Evolutionary conservation across 805 yeast species (phyloP).

Genomic region (Clavispora phyllophila): DNA sequence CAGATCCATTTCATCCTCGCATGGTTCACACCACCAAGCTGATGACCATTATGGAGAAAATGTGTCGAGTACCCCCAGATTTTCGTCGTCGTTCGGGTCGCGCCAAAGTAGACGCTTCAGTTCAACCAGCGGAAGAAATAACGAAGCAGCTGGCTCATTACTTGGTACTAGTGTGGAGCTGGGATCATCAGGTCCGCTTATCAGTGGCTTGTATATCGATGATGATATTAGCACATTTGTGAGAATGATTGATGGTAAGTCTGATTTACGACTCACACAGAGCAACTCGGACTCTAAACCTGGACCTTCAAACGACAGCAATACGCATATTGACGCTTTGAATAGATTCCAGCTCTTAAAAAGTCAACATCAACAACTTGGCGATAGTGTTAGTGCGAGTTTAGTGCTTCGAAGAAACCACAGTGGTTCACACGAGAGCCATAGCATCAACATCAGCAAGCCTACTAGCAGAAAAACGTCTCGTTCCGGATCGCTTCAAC

Average conservation of each 20-base stretch:
- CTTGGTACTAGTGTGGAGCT: constrained; percentile 35
- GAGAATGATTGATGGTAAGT: constrained; percentile 60
- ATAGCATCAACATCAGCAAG: neutral
- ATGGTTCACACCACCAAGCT: constrained; percentile 28
- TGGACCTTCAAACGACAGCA: constrained; percentile 14
- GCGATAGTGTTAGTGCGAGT: constrained; percentile 54
- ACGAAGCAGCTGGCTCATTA: constrained; percentile 17
- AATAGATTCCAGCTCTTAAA: constrained; percentile 48
- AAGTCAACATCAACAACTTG: constrained; percentile 48
- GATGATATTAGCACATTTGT: constrained; percentile 70
- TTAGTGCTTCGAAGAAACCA: constrained; percentile 26
- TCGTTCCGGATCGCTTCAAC: neutral
- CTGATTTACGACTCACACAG: constrained; percentile 40
- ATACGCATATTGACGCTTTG: constrained; percentile 40
- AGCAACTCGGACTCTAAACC: constrained; percentile 11
- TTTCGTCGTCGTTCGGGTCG: constrained; percentile 71
- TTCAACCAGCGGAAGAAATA: constrained; percentile 23
- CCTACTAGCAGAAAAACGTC: neutral
- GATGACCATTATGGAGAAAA: constrained; percentile 26
- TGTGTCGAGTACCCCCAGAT: constrained; percentile 47
- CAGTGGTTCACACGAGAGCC: neutral
- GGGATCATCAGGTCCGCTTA: constrained; percentile 29
- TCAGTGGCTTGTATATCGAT: constrained; percentile 44
- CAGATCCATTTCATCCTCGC: constrained; percentile 35
- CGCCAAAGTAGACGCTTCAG: constrained; percentile 49